Conservation (phyloP, 257 asterid species). For the Solanum pennellii region DNA sequence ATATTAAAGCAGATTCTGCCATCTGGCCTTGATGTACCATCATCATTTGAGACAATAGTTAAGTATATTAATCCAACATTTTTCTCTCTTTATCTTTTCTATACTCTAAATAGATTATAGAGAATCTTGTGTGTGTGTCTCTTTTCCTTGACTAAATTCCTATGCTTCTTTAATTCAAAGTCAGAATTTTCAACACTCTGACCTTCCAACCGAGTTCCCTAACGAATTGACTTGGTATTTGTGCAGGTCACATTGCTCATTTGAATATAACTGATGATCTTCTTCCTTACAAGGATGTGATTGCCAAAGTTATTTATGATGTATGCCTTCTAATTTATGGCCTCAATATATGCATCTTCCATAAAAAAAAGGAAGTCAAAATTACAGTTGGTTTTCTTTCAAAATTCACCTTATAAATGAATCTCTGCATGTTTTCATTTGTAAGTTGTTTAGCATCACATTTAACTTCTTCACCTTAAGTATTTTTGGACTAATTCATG, state of each 20-base stretch:
- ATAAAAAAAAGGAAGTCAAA: neutral
- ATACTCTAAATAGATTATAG: neutral
- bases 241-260: constrained; percentile 95
- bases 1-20: constrained; percentile 87
- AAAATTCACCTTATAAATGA: neutral
- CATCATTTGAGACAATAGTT: constrained; percentile 98
- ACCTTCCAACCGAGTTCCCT: neutral
- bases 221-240: constrained; percentile 4
- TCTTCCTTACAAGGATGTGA: constrained; percentile 69
- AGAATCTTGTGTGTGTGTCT: neutral
- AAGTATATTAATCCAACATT: constrained; percentile 34
- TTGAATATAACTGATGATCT: constrained; percentile 75
- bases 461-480: neutral
- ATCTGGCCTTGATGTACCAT: constrained; percentile 67
- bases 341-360: neutral
- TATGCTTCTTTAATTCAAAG: neutral
- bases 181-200: neutral
- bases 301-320: constrained; percentile 88
- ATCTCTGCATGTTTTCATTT: neutral
- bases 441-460: neutral
- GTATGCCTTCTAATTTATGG: constrained; percentile 27
- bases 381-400: neutral
- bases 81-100: neutral
- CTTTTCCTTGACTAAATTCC: neutral
- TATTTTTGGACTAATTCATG: neutral